Base-by-base conservation (phyloP, 2,329 filamentous ascomycete species). In the Parastagonospora avenae region DNA sequence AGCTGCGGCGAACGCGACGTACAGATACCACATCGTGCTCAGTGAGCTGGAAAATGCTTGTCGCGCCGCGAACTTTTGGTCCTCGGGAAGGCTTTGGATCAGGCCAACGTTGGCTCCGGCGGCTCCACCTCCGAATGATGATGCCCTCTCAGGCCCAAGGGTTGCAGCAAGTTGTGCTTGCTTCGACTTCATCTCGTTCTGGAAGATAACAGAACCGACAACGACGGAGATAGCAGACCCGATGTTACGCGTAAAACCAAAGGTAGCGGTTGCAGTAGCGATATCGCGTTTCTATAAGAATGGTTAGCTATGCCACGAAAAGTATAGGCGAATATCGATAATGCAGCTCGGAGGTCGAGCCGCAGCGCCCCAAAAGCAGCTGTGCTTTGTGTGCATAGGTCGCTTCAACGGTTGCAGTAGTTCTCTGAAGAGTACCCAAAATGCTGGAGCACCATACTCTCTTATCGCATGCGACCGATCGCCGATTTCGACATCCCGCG, bases 131-230 rank as follows among this genome's bases (percentile, higher is more conserved):
- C 82, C 80, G 5, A 90, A 79, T 19, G 76, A 63, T 4, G 69
- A 60, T 0, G 84, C 84, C 1, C 80, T 73, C 2, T 81, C 65
- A 0, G 76, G 73, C 0, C 82, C 82, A 0, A 90, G 77, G 4
- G 80, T 71, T 28, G 73, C 62, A 16, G 74, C 71, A 28, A 89
- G 78, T 8, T 66, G 64, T 4, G 74, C 64, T 27, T 80, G 77
- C 59, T 85, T 82, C 40, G 76, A 77, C 57, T 84, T 74, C 85
- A 91, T 90, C 52, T 82, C 76, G 68, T 92, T 92, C 73, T 91
- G 86, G 75, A 92, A 92, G 32, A 92, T 82, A 39, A 91, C 88
- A n/a, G 88, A 85, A 19, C 90, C 90, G 33, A 92, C 79, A 1
- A 91, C 88, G 45, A 91, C 82, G 0, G 85, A 86, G 15, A 87